phyloP scores from a whole-genome alignment of 768 basidiomycete species.

The Boletus patriciae region DNA sequence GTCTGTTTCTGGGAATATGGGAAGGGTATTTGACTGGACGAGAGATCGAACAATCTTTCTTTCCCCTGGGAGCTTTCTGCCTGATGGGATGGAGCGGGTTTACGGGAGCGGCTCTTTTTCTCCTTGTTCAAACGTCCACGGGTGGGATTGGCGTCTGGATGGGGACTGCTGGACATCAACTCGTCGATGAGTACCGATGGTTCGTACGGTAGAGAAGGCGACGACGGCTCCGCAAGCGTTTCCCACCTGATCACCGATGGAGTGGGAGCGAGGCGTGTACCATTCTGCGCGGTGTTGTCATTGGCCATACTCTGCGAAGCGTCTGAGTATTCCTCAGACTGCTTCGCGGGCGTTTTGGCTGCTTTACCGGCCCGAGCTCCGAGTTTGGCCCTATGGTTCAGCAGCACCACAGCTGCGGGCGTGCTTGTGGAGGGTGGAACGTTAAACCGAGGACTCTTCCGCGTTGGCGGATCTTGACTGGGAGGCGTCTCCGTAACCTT shows the following conservation, averaged over 20 bases:
- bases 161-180: slow-evolving; percentile 36
- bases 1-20: slow-evolving; percentile 51
- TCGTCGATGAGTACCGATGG: slow-evolving; percentile 28
- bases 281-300: not conserved
- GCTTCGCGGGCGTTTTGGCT: slow-evolving; percentile 16
- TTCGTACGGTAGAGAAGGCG: slow-evolving; percentile 35
- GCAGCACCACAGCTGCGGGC: not conserved
- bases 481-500: slow-evolving; percentile 16
- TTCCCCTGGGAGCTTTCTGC: slow-evolving; percentile 3
- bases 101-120: slow-evolving; percentile 3
- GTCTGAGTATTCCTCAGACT: not conserved
- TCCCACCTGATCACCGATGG: slow-evolving; percentile 31
- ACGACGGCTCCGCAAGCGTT: slow-evolving; percentile 25
- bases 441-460: slow-evolving; percentile 21
- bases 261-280: not conserved
- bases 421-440: slow-evolving; percentile 9
- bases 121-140: slow-evolving; percentile 10
- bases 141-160: not conserved
- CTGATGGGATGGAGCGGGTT: not conserved
- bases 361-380: not conserved
- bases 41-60: slow-evolving; percentile 48
- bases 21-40: slow-evolving; percentile 53
- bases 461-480: slow-evolving; percentile 25
- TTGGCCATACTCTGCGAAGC: not conserved
- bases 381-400: slow-evolving; percentile 3